Percentiles rank a stretch among this genome's conserved stretches.
Evolutionary conservation across 805 yeast genomes (phyloP).

Genomic region (Monosporozyma aerobia): DNA sequence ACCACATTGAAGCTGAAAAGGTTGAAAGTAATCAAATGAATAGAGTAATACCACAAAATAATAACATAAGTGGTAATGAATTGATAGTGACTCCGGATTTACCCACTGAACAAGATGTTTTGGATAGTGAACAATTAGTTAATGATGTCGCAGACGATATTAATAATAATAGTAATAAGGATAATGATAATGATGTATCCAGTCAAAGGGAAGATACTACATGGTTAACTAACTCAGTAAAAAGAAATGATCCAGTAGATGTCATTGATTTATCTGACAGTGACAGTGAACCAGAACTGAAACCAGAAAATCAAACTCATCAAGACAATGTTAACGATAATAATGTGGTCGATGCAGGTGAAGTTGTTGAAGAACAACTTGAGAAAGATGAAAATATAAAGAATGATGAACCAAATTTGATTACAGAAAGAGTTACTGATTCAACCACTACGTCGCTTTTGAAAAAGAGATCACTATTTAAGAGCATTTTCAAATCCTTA

Average conservation of each 20-base stretch:
- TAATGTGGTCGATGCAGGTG: background rate
- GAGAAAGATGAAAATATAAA: background rate
- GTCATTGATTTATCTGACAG: background rate
- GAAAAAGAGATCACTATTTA: background rate
- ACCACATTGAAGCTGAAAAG: background rate
- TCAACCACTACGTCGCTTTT: background rate
- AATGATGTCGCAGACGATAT: background rate
- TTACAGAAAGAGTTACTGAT: background rate
- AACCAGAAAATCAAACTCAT: too few relatives aligned
- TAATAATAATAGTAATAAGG: background rate
- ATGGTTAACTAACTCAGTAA: background rate
- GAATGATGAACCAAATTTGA: background rate
- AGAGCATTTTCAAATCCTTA: background rate
- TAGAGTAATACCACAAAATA: background rate
- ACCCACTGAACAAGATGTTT: slow-evolving; percentile 14
- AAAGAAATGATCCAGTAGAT: background rate
- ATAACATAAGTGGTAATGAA: background rate
- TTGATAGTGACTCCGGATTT: slow-evolving; percentile 11
- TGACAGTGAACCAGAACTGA: background rate
- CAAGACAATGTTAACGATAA: background rate
- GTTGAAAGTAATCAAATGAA: background rate
- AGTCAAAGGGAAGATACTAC: background rate
- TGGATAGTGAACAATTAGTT: slow-evolving; percentile 3
- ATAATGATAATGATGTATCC: background rate
- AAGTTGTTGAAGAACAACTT: background rate